Evolutionary conservation across 2,329 filamentous ascomycete species (phyloP).

Genomic region (Rutstroemia sp.): DNA sequence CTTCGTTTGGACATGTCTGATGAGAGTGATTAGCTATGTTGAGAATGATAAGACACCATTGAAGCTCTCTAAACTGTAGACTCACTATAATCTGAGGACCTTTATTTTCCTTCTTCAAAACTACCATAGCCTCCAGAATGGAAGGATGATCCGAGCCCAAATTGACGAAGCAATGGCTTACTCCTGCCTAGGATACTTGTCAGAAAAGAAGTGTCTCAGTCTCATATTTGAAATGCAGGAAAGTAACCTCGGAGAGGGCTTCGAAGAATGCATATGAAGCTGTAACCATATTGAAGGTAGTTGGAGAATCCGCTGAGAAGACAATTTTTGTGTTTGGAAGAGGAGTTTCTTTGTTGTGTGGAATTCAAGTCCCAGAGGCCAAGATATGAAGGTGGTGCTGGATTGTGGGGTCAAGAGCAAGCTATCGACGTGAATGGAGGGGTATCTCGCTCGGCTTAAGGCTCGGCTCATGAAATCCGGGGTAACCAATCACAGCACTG

Average conservation of each 20-base stretch:
- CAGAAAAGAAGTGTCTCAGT: not conserved
- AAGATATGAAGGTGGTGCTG: too few species aligned
- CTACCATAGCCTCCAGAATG: conserved; percentile 67
- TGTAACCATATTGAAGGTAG: conserved; percentile 8
- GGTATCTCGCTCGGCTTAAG: not conserved
- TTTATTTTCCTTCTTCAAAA: conserved; percentile 59
- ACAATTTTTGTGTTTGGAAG: not conserved
- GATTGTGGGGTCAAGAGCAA: too few species aligned
- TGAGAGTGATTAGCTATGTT: not conserved
- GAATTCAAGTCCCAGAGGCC: too few species aligned
- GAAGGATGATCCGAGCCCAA: conserved; percentile 56
- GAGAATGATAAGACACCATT: not conserved
- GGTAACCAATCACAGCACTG: not conserved
- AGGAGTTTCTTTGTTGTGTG: not conserved
- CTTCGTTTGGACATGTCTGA: conserved; percentile 58
- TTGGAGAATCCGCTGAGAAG: not conserved
- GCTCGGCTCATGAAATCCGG: conserved; percentile 1
- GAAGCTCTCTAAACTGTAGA: not conserved
- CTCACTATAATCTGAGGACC: conserved; percentile 48
- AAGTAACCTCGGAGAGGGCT: conserved; percentile 52
- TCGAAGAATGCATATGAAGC: conserved; percentile 60
- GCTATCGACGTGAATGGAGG: not conserved
- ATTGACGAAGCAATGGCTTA: conserved; percentile 51
- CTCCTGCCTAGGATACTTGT: conserved; percentile 34
- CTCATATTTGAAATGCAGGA: not conserved